Conservation (phyloP, 495 filamentous ascomycete species). For the Daldinia loculata region DNA sequence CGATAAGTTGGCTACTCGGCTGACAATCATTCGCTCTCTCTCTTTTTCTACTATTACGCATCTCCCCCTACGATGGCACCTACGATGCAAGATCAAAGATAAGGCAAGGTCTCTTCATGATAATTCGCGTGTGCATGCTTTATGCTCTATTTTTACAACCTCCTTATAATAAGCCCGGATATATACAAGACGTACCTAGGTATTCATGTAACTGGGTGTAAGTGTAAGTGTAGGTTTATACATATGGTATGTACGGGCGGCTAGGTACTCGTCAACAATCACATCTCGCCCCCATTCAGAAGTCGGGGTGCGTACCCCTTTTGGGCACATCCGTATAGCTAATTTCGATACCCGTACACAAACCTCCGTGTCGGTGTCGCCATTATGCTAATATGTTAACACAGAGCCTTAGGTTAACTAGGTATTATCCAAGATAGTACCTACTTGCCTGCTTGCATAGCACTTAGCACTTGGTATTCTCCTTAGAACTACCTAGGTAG, state of each 20-base stretch:
- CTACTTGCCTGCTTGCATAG: too few relatives aligned
- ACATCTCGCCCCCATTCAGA: slow-evolving; percentile 35
- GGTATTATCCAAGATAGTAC: background rate
- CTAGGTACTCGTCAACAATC: slow-evolving; percentile 34
- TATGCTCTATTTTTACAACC: slow-evolving; percentile 26
- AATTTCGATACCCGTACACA: slow-evolving; percentile 27
- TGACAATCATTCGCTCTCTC: slow-evolving; percentile 23
- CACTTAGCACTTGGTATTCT: too few relatives aligned
- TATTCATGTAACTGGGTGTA: background rate
- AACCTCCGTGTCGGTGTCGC: slow-evolving; percentile 12
- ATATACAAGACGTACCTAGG: background rate
- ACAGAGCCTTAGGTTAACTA: too few relatives aligned
- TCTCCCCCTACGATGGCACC: background rate
- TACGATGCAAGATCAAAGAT: slow-evolving; percentile 25
- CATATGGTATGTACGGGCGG: slow-evolving; percentile 18
- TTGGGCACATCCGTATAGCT: slow-evolving; percentile 33
- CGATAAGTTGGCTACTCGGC: slow-evolving; percentile 9
- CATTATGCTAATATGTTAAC: background rate
- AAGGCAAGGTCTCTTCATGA: background rate
- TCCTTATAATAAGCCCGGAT: slow-evolving; percentile 22
- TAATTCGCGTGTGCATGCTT: background rate
- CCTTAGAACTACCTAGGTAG: background rate
- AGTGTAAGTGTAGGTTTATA: background rate
- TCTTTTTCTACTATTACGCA: slow-evolving; percentile 11
- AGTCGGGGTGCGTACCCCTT: slow-evolving; percentile 36